Percentiles rank a stretch among this genome's conserved stretches.
Evolutionary conservation across 148 eudicot species (phyloP).

Genomic region (Tetragonia tetragonoides): DNA sequence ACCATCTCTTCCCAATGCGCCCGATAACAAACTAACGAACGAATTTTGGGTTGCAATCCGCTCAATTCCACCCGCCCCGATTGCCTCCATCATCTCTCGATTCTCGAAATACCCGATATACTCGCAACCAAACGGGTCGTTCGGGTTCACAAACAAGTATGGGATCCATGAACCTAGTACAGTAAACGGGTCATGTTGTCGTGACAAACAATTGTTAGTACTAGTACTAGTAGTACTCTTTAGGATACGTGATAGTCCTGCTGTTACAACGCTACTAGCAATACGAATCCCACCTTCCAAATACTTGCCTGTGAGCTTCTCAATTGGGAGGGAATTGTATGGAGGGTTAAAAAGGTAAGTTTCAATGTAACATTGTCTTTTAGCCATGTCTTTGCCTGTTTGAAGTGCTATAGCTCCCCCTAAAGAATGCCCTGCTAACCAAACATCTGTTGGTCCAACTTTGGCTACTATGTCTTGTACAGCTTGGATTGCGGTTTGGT

Average conservation of each 20-base stretch:
- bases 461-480: slow-evolving; percentile 13
- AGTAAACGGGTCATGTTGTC: slow-evolving; percentile 28
- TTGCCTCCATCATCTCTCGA: slow-evolving; percentile 30
- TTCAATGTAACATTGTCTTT: slow-evolving; percentile 41
- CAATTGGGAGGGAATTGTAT: slow-evolving; percentile 50
- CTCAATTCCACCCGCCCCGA: slow-evolving; percentile 27
- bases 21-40: slow-evolving; percentile 21
- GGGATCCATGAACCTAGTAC: slow-evolving; percentile 33
- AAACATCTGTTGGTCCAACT: slow-evolving; percentile 33
- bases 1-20: slow-evolving; percentile 29
- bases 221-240: slow-evolving; percentile 3
- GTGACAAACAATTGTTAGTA: neutral
- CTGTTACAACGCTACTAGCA: slow-evolving; percentile 44
- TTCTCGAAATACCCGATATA: slow-evolving; percentile 46
- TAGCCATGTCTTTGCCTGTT: slow-evolving; percentile 55
- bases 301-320: slow-evolving; percentile 30
- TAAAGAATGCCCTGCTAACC: slow-evolving; percentile 79
- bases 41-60: slow-evolving; percentile 29
- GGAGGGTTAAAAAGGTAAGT: slow-evolving; percentile 87
- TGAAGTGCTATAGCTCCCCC: slow-evolving; percentile 78
- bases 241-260: slow-evolving; percentile 41
- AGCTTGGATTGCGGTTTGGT: slow-evolving; percentile 30
- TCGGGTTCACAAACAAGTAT: slow-evolving; percentile 35
- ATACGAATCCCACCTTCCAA: slow-evolving; percentile 47
- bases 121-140: slow-evolving; percentile 37